Evolutionary conservation across 2,329 filamentous ascomycete species (phyloP).

Genomic region (Fusarium nygamai): DNA sequence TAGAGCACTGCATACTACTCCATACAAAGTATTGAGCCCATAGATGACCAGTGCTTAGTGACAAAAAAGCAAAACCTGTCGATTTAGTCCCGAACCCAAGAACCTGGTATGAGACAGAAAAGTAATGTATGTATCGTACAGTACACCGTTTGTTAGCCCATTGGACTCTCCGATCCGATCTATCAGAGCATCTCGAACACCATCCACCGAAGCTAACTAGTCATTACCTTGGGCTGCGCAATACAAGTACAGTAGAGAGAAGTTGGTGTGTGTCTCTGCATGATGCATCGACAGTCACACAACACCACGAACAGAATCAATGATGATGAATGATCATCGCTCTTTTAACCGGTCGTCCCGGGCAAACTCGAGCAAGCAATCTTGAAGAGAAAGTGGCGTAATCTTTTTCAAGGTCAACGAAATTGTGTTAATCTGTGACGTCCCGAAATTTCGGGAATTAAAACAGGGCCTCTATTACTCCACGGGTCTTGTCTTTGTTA

Average conservation of each 20-base stretch:
- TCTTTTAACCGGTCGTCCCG: constrained; percentile 21
- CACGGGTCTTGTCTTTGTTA: constrained; percentile 25
- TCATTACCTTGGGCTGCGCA: neutral
- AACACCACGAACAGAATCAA: neutral
- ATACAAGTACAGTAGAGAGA: constrained; percentile 3
- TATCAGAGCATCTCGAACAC: constrained; percentile 28
- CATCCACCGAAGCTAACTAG: neutral
- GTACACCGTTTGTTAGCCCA: constrained; percentile 8
- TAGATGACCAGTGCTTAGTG: constrained; percentile 17
- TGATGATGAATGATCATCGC: constrained; percentile 1
- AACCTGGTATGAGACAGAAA: constrained; percentile 4
- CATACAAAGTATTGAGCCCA: neutral
- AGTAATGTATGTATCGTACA: neutral
- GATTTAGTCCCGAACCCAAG: neutral
- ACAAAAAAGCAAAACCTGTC: neutral
- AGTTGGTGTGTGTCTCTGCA: constrained; percentile 18
- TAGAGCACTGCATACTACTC: constrained; percentile 10
- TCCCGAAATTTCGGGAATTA: constrained; percentile 35
- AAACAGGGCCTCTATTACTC: constrained; percentile 10
- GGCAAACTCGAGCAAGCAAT: neutral
- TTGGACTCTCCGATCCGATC: constrained; percentile 25
- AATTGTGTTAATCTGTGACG: constrained; percentile 31
- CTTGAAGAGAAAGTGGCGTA: constrained; percentile 27
- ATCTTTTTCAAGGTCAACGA: constrained; percentile 13
- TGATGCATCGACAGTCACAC: constrained; percentile 15